Base-by-base conservation (phyloP, 371 early-diverging fungal genomes). In the Mortierella sp. region DNA sequence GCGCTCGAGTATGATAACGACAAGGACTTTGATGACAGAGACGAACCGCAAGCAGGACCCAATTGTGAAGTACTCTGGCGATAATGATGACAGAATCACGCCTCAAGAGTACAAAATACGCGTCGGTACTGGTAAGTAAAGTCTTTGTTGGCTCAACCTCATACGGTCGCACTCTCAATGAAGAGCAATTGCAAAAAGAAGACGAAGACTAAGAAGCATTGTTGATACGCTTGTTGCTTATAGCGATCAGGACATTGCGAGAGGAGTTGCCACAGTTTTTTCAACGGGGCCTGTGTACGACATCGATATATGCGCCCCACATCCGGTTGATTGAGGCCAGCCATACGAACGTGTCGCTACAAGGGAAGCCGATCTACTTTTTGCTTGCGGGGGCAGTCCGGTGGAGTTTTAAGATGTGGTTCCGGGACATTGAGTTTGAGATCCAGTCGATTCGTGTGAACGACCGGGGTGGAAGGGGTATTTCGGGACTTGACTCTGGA, bases 391-490 rank as follows among this genome's bases (percentile, higher is more conserved):
- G 86, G 1, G 82, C 86, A 8, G 76, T 85, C 28, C 79, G 86
- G 13, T 85, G 86, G 86, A 85, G 86, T 72, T 85, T 85, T 77
- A 85, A 79, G 72, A 76, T 81, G 77, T 85, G 86, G 86, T 85
- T 85, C 81, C 78, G 81, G 14, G 79, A 85, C 44, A 72, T 85
- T 34, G 79, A 85, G 55, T 78, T 85, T 44, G 86, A 85, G 76
- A 85, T 85, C 16, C 82, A 81, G 54, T 85, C 86, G 26, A 81
- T 85, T 37, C 81, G 86, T 5, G 86, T 85, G 69, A 81, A 81
- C 19, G 86, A 77, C 67, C 78, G 86, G 3, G 86, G 86, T 8
- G 76, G 78, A 4, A 61, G 79, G 34, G 86, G 86, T 1, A 46
- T 81, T 16, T 51, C 51, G 24, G 86, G 86, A 6, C 57, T 81